Evolutionary conservation across 208 protist genomes (phyloP).

Genomic region (Trypanosomatidae sp.): DNA sequence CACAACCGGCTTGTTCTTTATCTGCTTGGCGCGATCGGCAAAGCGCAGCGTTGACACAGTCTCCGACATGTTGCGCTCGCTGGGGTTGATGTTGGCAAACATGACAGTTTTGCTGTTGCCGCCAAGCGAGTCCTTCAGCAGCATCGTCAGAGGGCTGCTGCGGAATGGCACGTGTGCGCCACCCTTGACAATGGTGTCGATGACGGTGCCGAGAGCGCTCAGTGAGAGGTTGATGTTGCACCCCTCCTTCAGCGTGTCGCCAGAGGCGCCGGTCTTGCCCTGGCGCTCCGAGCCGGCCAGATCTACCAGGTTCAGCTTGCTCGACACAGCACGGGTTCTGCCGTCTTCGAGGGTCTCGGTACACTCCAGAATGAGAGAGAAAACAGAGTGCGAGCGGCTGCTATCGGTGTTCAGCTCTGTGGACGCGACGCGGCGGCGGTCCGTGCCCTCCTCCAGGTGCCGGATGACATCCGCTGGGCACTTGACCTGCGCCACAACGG

Average conservation of each 20-base stretch:
- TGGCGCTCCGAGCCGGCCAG: conserved; percentile 92
- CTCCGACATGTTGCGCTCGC: conserved; percentile 87
- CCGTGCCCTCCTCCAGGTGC: conserved; percentile 88
- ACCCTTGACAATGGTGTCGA: conserved; percentile 91
- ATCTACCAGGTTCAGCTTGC: conserved; percentile 93
- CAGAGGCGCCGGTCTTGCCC: conserved; percentile 87
- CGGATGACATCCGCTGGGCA: conserved; percentile 69
- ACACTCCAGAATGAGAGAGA: conserved; percentile 85
- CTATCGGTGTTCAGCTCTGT: conserved; percentile 92
- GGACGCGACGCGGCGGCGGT: conserved; percentile 71
- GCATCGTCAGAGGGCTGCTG: conserved; percentile 84
- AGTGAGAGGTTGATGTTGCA: conserved; percentile 95
- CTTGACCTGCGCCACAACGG: conserved; percentile 74
- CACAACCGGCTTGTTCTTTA: conserved; percentile 92
- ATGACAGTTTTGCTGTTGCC: conserved; percentile 91
- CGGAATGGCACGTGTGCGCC: conserved; percentile 85
- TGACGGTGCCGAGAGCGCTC: conserved; percentile 88
- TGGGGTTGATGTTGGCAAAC: conserved; percentile 91
- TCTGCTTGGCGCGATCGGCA: conserved; percentile 90
- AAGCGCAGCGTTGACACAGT: conserved; percentile 90
- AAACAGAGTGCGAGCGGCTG: conserved; percentile 91
- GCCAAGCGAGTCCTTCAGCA: conserved; percentile 91
- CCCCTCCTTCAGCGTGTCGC: conserved; percentile 92
- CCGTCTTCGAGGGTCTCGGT: conserved; percentile 78
- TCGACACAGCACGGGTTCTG: conserved; percentile 62